Base-by-base conservation (phyloP, 768 basidiomycete genomes). In the Lactifluus volemus region DNA sequence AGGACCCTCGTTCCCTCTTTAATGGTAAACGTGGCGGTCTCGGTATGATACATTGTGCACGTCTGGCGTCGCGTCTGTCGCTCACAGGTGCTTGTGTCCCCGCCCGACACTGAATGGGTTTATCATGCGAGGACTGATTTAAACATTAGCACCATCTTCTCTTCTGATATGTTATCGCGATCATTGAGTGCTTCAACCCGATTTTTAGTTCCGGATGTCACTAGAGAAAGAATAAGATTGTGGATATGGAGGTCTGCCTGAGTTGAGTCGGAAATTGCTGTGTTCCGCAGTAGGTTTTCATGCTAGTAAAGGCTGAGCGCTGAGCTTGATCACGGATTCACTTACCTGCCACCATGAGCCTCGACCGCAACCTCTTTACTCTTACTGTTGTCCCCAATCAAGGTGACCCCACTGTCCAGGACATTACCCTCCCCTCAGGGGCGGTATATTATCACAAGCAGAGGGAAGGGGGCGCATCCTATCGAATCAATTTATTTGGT, bases 361-460 rank as follows among this genome's bases (percentile, higher is more conserved):
- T 93, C 57, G 90, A 92, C 71, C 81, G 89, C 71, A 92, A 92
- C 70, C 76, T 93, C 11, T 93, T 92, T 75, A 92, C 91, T 3
- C 83, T 93, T 57, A 73, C 80, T 64, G 73, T 91, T 58, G 79
- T 80, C 0, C 81, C 82, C 5, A 81, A 81, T 69, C 72, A 81
- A 60, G 79, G 84, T 42, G 78, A 84, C 63, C 79, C 81, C 11
- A 76, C 77, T 65, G 80, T 86, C 17, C 72, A 87, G 25, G 90
- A 92, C 71, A 82, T 93, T 54, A 74, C 82, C 25, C 89, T 92
- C 67, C 76, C 81, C 2, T 70, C 77, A 2, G 88, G 85, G 6
- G 79, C 71, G 3, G 70, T 81, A 1, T 84, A 92, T 71, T 93
- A 93, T 69, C 79, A 83, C 49, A 93, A 90, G 67, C 81, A 83